Evolutionary conservation across 768 basidiomycete species (phyloP), one percentile per base, ranked within the genome.

Genomic region (Nidula microcarpa): DNA sequence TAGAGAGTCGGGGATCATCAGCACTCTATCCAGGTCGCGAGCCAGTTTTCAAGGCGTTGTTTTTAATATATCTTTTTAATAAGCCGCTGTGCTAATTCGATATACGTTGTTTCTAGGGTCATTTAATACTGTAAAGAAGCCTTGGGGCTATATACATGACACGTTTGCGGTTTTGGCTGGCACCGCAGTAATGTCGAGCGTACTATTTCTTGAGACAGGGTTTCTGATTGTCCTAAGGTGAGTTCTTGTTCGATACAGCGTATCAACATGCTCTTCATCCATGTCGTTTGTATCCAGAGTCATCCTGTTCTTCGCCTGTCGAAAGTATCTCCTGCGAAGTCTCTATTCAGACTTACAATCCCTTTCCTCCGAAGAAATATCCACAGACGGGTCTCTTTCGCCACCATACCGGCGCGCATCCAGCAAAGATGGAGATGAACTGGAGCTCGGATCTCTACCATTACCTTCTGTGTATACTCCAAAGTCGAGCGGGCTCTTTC

Each of bases 311-410:
- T 65, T 79, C 37, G 75, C 76, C 11, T 87, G 84, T 56, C 77
- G 84, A 49, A 74, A 76, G 56, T 85, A 81, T 57, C 70, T 89
- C 36, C 71, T 84, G 4, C 73, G 73, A 23, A 77, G 73, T 45
- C 72, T 89, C 0, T 87, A 85, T 65, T 76, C 79, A 39, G 80
- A 87, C 65, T 69, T 89, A 6, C 79, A 75, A 47, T 68, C 67
- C 48, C 65, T 82, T 5, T 76, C 80, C 0, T 67, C 71, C 5
- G 52, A 30, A 30, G 23, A 30, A 30, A 30, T 51, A 16, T 33
- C 35, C n/a, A 5, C 8, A 3, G 32, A 50, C n/a, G 55, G 33
- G 18, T 43, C 33, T 9, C 49, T 53, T 46, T 52, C 57, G 49
- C 52, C 57, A 14, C 67, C 55, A 35, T 47, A 47, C 44, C 57